Conservation (phyloP, 2,329 filamentous ascomycete species). For the Ascocoryne sarcoides region DNA sequence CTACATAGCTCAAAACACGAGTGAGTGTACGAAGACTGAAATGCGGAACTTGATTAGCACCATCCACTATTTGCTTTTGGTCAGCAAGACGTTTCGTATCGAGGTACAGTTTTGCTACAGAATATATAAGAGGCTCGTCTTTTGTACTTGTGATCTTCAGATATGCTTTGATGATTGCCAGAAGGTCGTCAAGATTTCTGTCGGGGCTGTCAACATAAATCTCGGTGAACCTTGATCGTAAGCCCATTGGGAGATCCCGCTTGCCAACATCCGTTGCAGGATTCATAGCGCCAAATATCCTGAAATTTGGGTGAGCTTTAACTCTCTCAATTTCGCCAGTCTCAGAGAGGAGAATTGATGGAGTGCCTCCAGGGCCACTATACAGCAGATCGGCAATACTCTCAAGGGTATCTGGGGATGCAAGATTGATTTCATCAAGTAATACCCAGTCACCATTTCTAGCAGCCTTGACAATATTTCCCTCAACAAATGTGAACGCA, state of each 20-base stretch:
- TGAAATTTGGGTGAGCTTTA: constrained; percentile 81
- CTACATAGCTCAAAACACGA: constrained; percentile 78
- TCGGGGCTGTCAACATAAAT: constrained; percentile 91
- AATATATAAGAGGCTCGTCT: constrained; percentile 65
- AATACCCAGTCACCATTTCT: constrained; percentile 96
- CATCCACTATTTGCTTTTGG: constrained; percentile 81
- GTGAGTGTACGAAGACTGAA: constrained; percentile 95
- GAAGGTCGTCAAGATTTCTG: constrained; percentile 72
- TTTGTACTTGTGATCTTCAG: constrained; percentile 62
- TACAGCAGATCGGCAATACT: constrained; percentile 82
- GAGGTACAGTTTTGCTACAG: constrained; percentile 81
- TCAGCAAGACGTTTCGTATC: constrained; percentile 75
- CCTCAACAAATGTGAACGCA: constrained; percentile 92
- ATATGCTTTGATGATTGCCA: constrained; percentile 83
- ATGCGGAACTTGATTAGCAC: constrained; percentile 90
- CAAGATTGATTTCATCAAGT: constrained; percentile 93
- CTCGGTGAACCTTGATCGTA: constrained; percentile 90
- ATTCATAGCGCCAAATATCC: constrained; percentile 98
- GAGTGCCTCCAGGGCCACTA: constrained; percentile 59
- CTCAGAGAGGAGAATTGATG: constrained; percentile 84
- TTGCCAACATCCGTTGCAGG: constrained; percentile 97
- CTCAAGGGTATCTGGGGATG: constrained; percentile 88
- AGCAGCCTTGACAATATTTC: constrained; percentile 91
- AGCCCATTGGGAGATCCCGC: constrained; percentile 79
- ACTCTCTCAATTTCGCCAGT: constrained; percentile 89